phyloP scores from a whole-genome alignment of 768 basidiomycete genomes.

The Collybia nuda region DNA sequence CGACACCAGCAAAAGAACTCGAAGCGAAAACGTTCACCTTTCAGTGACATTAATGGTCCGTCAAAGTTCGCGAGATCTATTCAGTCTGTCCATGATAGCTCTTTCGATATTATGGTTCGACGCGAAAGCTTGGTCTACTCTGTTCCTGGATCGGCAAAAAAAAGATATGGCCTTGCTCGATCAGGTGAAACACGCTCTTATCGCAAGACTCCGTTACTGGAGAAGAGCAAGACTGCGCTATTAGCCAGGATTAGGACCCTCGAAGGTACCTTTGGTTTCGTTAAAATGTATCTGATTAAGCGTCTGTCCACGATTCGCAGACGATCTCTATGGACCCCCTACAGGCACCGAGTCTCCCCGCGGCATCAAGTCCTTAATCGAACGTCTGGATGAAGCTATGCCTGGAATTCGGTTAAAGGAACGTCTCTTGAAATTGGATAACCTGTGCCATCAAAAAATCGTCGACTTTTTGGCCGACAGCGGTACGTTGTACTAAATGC shows the following conservation, averaged over 20 bases:
- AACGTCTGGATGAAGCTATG: conserved; percentile 38
- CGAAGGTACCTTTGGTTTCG: conserved; percentile 24
- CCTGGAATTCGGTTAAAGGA: conserved; percentile 50
- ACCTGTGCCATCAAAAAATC: conserved; percentile 41
- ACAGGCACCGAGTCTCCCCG: conserved; percentile 41
- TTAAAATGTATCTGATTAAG: conserved; percentile 4
- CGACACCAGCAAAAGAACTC: conserved; percentile 3
- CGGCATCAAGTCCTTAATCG: conserved; percentile 32
- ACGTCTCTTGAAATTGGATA: conserved; percentile 29
- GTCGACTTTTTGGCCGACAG: conserved; percentile 36
- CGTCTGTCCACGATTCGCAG: conserved; percentile 18
- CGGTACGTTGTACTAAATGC: conserved; percentile 23
- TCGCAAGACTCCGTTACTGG: background rate
- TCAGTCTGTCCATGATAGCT: conserved; percentile 39
- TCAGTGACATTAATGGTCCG: conserved; percentile 42
- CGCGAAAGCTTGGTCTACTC: conserved; percentile 30
- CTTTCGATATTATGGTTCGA: conserved; percentile 42
- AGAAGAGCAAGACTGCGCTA: conserved; percentile 4
- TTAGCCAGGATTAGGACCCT: conserved; percentile 23
- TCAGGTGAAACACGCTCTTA: background rate
- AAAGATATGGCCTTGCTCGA: background rate
- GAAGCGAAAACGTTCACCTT: conserved; percentile 33
- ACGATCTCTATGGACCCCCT: conserved; percentile 38
- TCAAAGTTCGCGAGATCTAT: conserved; percentile 44
- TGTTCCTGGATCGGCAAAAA: background rate